A percentile compares a stretch with the other conserved stretches of the same genome.
phyloP scores from a whole-genome alignment of 345 rosid species.

The Turritis glabra region DNA sequence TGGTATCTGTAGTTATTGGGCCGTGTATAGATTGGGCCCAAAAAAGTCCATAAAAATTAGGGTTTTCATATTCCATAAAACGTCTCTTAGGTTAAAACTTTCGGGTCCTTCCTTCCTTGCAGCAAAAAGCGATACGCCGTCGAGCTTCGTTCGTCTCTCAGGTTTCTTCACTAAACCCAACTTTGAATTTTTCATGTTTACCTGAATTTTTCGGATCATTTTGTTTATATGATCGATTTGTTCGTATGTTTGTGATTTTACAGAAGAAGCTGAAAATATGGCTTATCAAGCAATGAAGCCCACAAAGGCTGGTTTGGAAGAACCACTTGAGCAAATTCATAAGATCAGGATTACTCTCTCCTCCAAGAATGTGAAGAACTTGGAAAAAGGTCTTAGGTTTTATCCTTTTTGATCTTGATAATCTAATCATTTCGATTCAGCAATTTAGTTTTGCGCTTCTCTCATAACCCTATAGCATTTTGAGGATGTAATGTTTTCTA shows the following conservation, averaged over 20 bases:
- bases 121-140: background rate
- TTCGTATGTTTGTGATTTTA: background rate
- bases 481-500: background rate
- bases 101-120: background rate
- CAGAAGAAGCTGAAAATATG: slow-evolving; percentile 36
- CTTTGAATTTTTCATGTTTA: background rate
- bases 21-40: background rate
- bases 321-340: slow-evolving; percentile 65
- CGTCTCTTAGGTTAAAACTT: no score
- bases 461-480: background rate
- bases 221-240: background rate
- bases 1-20: no score
- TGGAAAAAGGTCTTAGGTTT: slow-evolving; percentile 60
- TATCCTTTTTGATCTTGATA: background rate
- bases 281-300: slow-evolving; percentile 56
- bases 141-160: background rate
- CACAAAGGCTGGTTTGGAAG: slow-evolving; percentile 65
- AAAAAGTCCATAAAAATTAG: no score
- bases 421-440: background rate
- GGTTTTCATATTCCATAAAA: no score
- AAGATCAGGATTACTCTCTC: slow-evolving; percentile 83
- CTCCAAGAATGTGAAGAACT: slow-evolving; percentile 79
- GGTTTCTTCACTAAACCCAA: background rate
- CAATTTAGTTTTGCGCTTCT: background rate
- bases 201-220: background rate